Conservation (phyloP, 495 filamentous ascomycete genomes). For the Filosporella fistucella region DNA sequence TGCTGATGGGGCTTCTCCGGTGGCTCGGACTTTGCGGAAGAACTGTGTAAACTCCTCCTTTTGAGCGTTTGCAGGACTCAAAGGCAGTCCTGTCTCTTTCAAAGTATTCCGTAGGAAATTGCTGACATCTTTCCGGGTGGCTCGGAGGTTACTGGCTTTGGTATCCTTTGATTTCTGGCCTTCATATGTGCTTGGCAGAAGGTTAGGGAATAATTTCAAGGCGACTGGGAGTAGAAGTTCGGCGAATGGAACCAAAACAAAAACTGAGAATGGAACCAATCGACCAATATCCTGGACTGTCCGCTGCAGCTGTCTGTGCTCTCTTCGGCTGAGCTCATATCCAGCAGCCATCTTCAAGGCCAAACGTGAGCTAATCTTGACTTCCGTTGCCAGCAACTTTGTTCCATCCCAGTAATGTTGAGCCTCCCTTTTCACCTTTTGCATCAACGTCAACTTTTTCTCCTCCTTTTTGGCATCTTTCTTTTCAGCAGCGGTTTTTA, state of each 20-base stretch:
- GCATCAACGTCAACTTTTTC: constrained; percentile 80
- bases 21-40: constrained; percentile 92
- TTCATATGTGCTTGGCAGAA: constrained; percentile 96
- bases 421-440: constrained; percentile 88
- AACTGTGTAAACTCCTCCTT: constrained; percentile 96
- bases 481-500: constrained; percentile 45
- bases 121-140: constrained; percentile 91
- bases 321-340: constrained; percentile 92
- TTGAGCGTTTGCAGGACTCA: constrained; percentile 80
- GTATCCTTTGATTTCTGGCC: constrained; percentile 82
- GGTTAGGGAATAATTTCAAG: constrained; percentile 90
- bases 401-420: constrained; percentile 99
- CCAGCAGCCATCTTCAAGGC: constrained; percentile 97
- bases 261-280: constrained; percentile 92
- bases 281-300: constrained; percentile 92
- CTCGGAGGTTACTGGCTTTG: constrained; percentile 77
- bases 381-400: constrained; percentile 91
- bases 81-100: constrained; percentile 85
- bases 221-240: constrained; percentile 93
- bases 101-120: constrained; percentile 85
- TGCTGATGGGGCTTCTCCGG: constrained; percentile 81
- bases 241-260: constrained; percentile 94
- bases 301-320: constrained; percentile 85
- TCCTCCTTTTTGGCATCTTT: constrained; percentile 70
- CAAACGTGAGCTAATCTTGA: constrained; percentile 84